A percentile compares a stretch with the other conserved stretches of the same genome.
Evolutionary conservation across 495 filamentous ascomycete genomes (phyloP).

Genomic region (Cladorrhinum samala): DNA sequence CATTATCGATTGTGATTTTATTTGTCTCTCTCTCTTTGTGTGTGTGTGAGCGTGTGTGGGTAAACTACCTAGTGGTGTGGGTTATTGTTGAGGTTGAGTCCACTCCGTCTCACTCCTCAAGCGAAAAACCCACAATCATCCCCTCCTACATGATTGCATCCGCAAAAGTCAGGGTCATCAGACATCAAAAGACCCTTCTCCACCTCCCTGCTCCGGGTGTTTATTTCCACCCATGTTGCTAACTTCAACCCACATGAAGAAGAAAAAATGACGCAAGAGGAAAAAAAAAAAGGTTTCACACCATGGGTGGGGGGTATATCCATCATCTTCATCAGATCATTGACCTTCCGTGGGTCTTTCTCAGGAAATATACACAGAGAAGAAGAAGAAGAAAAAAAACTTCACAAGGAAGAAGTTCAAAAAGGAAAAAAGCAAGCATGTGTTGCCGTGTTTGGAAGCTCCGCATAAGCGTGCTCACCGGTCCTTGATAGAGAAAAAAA

Average conservation of each 20-base stretch:
- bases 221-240: neutral
- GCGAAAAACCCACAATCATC: no score
- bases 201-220: no score
- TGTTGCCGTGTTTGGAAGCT: neutral
- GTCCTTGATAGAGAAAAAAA: neutral
- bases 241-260: neutral
- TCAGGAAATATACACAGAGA: neutral
- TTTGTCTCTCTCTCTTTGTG: no score
- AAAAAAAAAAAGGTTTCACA: neutral
- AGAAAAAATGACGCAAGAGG: neutral
- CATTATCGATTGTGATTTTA: no score
- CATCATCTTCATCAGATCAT: conserved; percentile 18
- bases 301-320: conserved; percentile 22
- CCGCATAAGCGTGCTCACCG: neutral
- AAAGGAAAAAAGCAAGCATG: neutral
- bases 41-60: no score
- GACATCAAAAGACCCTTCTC: neutral
- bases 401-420: neutral
- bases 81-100: neutral
- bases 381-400: neutral
- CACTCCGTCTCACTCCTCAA: neutral
- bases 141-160: neutral
- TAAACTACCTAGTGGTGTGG: neutral
- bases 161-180: neutral
- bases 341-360: neutral